Percentiles rank a stretch among this genome's conserved stretches.
phyloP scores from a whole-genome alignment of 352 stramenopile species.

The Pythium coloratum region DNA sequence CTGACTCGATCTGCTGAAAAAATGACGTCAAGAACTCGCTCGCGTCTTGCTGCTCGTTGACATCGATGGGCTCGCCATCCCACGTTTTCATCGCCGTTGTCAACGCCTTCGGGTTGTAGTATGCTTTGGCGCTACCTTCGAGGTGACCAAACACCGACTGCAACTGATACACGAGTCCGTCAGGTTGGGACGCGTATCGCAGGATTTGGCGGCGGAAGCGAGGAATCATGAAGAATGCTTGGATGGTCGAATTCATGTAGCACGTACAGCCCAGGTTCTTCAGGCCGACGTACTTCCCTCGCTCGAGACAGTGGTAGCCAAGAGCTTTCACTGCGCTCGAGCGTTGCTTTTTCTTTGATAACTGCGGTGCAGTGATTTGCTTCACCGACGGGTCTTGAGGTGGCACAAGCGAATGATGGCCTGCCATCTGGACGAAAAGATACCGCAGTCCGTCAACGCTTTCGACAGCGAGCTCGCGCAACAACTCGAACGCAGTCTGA shows the following conservation, averaged over 20 bases:
- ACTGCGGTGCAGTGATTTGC: slow-evolving; percentile 20
- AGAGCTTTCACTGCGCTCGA: slow-evolving; percentile 20
- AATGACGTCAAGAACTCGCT: slow-evolving; percentile 94
- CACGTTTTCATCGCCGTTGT: slow-evolving; percentile 85
- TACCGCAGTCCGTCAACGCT: slow-evolving; percentile 62
- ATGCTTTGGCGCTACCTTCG: slow-evolving; percentile 80
- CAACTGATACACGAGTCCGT: slow-evolving; percentile 78
- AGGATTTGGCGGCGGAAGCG: slow-evolving; percentile 88
- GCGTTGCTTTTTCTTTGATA: slow-evolving; percentile 51
- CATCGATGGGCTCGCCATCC: slow-evolving; percentile 86
- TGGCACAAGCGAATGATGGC: slow-evolving; percentile 71
- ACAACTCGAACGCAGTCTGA: slow-evolving; percentile 76
- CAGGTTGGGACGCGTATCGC: slow-evolving; percentile 32
- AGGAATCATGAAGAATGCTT: slow-evolving; percentile 95
- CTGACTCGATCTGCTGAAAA: slow-evolving; percentile 91
- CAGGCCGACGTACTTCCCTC: slow-evolving; percentile 88
- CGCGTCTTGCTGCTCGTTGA: slow-evolving; percentile 92
- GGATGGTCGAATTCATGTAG: slow-evolving; percentile 95
- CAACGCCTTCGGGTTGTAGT: slow-evolving; percentile 83
- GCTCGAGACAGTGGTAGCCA: slow-evolving; percentile 47
- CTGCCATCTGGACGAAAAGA: slow-evolving; percentile 67
- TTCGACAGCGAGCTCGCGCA: slow-evolving; percentile 65
- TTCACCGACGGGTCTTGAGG: slow-evolving; percentile 35
- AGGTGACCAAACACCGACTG: slow-evolving; percentile 91
- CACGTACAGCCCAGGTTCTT: slow-evolving; percentile 96